These are phyloP conservation scores for Aspergillus versicolor DNA, from an alignment of 2,329 filamentous ascomycete genomes.

Conservation along the genomic window DNA sequence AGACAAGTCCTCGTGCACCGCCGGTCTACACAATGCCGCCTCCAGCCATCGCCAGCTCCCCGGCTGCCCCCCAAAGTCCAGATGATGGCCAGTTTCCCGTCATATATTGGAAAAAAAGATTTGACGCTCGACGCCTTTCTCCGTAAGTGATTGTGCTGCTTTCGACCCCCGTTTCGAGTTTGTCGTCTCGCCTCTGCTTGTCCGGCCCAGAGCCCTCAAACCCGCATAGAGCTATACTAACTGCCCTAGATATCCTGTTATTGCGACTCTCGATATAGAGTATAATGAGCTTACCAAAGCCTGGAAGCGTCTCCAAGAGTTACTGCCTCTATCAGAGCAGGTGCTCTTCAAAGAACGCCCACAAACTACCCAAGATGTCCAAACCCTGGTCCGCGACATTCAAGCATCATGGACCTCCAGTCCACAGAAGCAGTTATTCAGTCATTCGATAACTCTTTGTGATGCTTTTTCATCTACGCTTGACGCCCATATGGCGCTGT, in stretches of 20 bases:
- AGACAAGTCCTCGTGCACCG: constrained; percentile 18
- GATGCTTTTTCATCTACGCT: constrained; percentile 31
- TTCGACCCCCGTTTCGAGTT: not conserved
- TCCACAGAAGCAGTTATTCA: constrained; percentile 26
- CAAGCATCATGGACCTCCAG: constrained; percentile 30
- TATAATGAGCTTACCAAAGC: constrained; percentile 37
- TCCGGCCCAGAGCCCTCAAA: not conserved
- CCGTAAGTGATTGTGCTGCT: constrained; percentile 22
- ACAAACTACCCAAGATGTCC: constrained; percentile 30
- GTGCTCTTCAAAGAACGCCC: constrained; percentile 29
- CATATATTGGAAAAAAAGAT: constrained; percentile 27
- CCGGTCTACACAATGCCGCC: constrained; percentile 17
- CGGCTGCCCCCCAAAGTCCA: constrained; percentile 11
- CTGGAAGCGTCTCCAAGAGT: constrained; percentile 36
- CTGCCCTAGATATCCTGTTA: constrained; percentile 25
- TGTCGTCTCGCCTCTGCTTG: not conserved
- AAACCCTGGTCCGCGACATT: constrained; percentile 25
- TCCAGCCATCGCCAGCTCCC: constrained; percentile 8
- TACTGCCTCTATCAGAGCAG: constrained; percentile 28
- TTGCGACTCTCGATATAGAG: constrained; percentile 38
- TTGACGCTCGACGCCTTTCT: constrained; percentile 30
- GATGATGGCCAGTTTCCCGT: constrained; percentile 13
- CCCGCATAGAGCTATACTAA: not conserved
- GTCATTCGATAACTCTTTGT: constrained; percentile 25
- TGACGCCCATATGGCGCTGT: constrained; percentile 26